Evolutionary conservation across 2,329 filamentous ascomycete genomes (phyloP).

Genomic region (Furcasterigmium sp.): DNA sequence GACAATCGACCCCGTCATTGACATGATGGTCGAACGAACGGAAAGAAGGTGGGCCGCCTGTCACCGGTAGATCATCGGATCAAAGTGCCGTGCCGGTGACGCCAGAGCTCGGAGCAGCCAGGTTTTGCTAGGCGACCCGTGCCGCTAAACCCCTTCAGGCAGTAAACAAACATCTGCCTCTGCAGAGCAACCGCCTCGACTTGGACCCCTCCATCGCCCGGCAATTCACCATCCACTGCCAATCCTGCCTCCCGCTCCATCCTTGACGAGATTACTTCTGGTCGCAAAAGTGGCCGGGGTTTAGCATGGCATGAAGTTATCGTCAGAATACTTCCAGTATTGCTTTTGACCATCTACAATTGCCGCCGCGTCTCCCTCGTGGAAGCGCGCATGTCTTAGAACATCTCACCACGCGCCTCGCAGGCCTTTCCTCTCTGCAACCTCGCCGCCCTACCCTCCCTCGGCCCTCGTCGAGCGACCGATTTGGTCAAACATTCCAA

Average conservation of each 20-base stretch:
- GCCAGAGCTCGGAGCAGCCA: neutral
- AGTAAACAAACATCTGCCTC: slow-evolving; percentile 4
- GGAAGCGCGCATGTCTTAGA: slow-evolving; percentile 12
- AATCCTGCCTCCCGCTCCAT: neutral
- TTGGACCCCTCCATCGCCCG: slow-evolving; percentile 1
- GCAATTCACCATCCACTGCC: slow-evolving; percentile 1
- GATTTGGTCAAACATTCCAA: slow-evolving; percentile 1
- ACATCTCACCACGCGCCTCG: slow-evolving; percentile 2
- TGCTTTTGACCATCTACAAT: neutral
- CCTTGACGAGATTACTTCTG: slow-evolving; percentile 2
- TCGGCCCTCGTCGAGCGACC: slow-evolving; percentile 1
- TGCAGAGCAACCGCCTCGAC: slow-evolving; percentile 1
- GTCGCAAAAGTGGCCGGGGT: slow-evolving; percentile 2
- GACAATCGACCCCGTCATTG: too few species aligned
- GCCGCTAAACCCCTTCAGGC: neutral
- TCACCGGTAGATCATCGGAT: too few species aligned
- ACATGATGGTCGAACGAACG: too few species aligned
- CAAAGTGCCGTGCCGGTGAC: neutral
- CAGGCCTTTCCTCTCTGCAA: slow-evolving; percentile 5
- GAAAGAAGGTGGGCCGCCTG: too few species aligned
- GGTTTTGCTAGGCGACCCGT: neutral
- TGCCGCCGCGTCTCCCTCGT: slow-evolving; percentile 3
- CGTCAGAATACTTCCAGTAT: slow-evolving; percentile 3
- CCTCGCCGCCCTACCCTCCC: slow-evolving; percentile 1
- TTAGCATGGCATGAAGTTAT: slow-evolving; percentile 1